Percentiles rank a stretch among this genome's conserved stretches.
These are phyloP conservation scores for Cercospora zeae-maydis DNA, from an alignment of 2,329 filamentous ascomycete genomes.

Conservation along the genomic window DNA sequence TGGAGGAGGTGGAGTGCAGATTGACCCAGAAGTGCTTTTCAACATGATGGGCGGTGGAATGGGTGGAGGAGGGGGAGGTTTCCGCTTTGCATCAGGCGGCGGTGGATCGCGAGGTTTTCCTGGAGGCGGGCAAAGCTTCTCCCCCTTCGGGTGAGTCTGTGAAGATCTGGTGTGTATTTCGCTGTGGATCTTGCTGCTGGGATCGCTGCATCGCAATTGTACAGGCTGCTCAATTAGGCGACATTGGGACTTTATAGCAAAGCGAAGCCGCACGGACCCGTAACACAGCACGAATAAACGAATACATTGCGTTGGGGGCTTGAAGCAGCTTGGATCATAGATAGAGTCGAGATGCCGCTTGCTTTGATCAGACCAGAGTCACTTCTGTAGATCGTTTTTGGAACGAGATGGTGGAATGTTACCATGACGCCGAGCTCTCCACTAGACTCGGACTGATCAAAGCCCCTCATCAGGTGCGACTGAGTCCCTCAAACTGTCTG, in stretches of 20 bases:
- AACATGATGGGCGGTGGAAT: constrained; percentile 73
- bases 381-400: not conserved
- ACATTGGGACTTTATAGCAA: not conserved
- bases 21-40: constrained; percentile 75
- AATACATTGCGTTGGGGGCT: not conserved
- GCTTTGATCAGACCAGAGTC: not conserved
- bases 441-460: not conserved
- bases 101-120: constrained; percentile 17
- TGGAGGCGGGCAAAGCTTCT: constrained; percentile 17
- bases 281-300: not conserved
- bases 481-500: constrained; percentile 49
- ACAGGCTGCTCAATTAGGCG: not conserved
- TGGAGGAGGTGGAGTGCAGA: constrained; percentile 47
- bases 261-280: not conserved
- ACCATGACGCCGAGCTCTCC: not conserved
- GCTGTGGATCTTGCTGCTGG: not conserved
- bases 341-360: not conserved
- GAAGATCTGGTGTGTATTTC: not conserved
- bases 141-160: constrained; percentile 18
- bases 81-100: constrained; percentile 24
- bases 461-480: not conserved
- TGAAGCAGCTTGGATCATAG: not conserved
- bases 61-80: constrained; percentile 48
- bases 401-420: not conserved
- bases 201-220: not conserved